These are phyloP conservation scores for Lyophyllum shimeji DNA, from an alignment of 768 basidiomycete species.

Conservation along the genomic window DNA sequence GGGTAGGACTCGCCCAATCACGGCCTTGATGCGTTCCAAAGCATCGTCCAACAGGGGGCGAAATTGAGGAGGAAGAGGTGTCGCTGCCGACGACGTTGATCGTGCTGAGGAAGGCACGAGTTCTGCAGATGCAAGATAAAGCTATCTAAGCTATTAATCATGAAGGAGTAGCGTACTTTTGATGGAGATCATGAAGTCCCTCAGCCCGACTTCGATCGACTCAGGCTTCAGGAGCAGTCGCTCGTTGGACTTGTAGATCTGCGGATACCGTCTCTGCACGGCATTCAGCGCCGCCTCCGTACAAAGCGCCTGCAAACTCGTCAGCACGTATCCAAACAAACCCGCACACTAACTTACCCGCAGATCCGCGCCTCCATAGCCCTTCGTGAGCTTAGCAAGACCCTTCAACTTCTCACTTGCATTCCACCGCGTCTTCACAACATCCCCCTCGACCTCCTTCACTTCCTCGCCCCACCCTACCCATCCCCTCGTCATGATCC, in stretches of 20 bases:
- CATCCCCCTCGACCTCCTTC: conserved; percentile 26
- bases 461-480: conserved; percentile 65
- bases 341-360: conserved; percentile 54
- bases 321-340: conserved; percentile 10
- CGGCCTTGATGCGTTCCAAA: conserved; percentile 68
- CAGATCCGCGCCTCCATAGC: conserved; percentile 96
- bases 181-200: conserved; percentile 97
- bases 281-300: conserved; percentile 97
- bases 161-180: conserved; percentile 65
- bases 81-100: conserved; percentile 83
- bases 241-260: conserved; percentile 92
- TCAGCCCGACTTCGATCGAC: conserved; percentile 76
- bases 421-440: conserved; percentile 23
- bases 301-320: conserved; percentile 69
- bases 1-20: conserved; percentile 77
- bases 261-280: conserved; percentile 93
- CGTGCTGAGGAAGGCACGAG: conserved; percentile 94
- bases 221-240: conserved; percentile 83
- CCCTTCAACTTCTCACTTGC: conserved; percentile 38
- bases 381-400: conserved; percentile 89
- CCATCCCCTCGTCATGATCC: conserved; percentile 91
- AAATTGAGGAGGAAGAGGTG: conserved; percentile 83
- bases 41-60: conserved; percentile 70
- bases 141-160: no score
- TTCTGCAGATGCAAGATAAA: conserved; percentile 50